Evolutionary conservation across 2,329 filamentous ascomycete genomes (phyloP).

Genomic region (Fusarium dimerum): DNA sequence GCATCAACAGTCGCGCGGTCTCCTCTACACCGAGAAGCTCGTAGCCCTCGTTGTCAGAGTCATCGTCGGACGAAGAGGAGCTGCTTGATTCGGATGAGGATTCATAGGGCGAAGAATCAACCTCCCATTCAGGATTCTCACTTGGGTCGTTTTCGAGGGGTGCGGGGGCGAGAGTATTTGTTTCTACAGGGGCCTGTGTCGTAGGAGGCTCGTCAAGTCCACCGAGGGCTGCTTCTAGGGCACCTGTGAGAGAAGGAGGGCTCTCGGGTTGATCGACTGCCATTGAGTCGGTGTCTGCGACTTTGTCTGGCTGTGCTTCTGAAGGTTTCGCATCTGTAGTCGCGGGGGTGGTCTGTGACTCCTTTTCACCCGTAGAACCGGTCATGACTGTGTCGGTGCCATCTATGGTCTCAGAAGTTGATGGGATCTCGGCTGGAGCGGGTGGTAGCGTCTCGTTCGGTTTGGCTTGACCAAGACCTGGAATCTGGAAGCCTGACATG

Average conservation of each 20-base stretch:
- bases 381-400: conserved; percentile 22
- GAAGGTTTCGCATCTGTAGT: conserved; percentile 5
- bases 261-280: conserved; percentile 37
- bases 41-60: conserved; percentile 63
- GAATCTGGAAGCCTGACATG: conserved; percentile 47
- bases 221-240: conserved; percentile 46
- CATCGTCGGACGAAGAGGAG: conserved; percentile 62
- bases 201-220: conserved; percentile 31
- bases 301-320: conserved; percentile 5
- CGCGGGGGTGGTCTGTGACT: conserved; percentile 6
- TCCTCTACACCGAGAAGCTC: conserved; percentile 79
- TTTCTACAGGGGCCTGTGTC: conserved; percentile 14
- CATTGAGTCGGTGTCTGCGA: conserved; percentile 37
- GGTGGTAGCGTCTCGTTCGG: conserved; percentile 44
- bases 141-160: conserved; percentile 35
- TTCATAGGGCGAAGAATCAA: conserved; percentile 74
- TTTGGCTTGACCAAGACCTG: conserved; percentile 45
- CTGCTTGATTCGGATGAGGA: conserved; percentile 62
- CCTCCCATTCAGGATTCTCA: conserved; percentile 78
- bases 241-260: conserved; percentile 42
- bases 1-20: conserved; percentile 82
- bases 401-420: conserved; percentile 32
- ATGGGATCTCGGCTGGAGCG: conserved; percentile 34
- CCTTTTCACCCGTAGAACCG: neutral
- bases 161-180: conserved; percentile 10